A percentile compares a stretch with the other conserved stretches of the same genome.
Evolutionary conservation across 169 alveolate genomes (phyloP).

Genomic region (Cryptosporidium viatorum): DNA sequence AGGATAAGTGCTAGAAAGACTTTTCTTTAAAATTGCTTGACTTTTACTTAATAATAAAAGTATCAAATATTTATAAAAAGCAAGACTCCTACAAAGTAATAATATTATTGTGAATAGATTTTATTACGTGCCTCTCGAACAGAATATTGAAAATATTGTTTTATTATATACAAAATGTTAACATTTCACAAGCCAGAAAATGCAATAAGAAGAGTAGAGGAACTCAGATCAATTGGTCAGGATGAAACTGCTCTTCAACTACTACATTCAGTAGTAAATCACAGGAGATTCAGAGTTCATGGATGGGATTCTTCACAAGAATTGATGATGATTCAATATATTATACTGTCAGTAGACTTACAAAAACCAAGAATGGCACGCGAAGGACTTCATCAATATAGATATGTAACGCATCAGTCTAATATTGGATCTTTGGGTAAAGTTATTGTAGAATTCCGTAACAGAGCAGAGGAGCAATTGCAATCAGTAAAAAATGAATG

Average conservation of each 20-base stretch:
- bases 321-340: slow-evolving; percentile 89
- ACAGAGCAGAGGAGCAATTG: slow-evolving; percentile 89
- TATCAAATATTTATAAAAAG: background rate
- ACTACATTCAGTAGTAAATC: slow-evolving; percentile 90
- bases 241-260: slow-evolving; percentile 90
- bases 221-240: slow-evolving; percentile 89
- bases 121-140: background rate
- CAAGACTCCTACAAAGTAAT: background rate
- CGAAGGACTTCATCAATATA: slow-evolving; percentile 91
- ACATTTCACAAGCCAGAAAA: slow-evolving; percentile 91
- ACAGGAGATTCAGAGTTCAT: slow-evolving; percentile 86
- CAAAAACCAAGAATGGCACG: slow-evolving; percentile 89
- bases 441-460: slow-evolving; percentile 89
- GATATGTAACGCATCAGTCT: slow-evolving; percentile 90
- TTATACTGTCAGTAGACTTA: slow-evolving; percentile 88
- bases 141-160: background rate
- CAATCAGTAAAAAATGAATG: slow-evolving; percentile 82
- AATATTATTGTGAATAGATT: background rate
- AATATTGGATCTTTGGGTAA: slow-evolving; percentile 90
- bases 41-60: background rate
- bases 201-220: slow-evolving; percentile 92
- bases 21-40: background rate
- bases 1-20: background rate
- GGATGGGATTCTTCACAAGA: slow-evolving; percentile 93
- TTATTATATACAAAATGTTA: slow-evolving; percentile 77